phyloP scores from a whole-genome alignment of 106 monocot genomes.

The Iris macrosiphon region DNA sequence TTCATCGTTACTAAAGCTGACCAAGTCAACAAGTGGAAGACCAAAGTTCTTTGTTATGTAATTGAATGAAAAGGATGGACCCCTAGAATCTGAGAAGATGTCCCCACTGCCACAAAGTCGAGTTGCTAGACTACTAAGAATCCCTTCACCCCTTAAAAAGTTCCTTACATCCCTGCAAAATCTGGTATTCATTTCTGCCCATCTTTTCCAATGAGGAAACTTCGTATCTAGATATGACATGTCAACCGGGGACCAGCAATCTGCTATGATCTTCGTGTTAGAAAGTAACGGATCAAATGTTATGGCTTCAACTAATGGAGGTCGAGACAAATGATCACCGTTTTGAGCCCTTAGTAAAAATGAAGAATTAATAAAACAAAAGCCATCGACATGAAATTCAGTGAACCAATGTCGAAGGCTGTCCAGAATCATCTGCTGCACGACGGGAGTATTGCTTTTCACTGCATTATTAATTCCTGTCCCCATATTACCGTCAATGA shows the following conservation, averaged over 20 bases:
- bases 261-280: conserved; percentile 66
- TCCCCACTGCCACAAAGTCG: conserved; percentile 93
- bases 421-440: conserved; percentile 74
- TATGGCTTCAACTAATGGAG: conserved; percentile 71
- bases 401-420: conserved; percentile 71
- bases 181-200: conserved; percentile 73
- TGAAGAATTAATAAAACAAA: conserved; percentile 72
- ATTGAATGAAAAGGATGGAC: conserved; percentile 79
- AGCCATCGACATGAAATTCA: conserved; percentile 90
- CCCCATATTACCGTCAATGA: conserved; percentile 22
- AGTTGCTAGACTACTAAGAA: conserved; percentile 70
- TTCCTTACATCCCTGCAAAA: conserved; percentile 69
- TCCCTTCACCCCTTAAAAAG: conserved; percentile 71
- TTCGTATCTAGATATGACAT: conserved; percentile 32
- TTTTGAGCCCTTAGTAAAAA: conserved; percentile 29
- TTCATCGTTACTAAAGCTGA: conserved; percentile 52
- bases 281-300: conserved; percentile 82
- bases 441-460: conserved; percentile 51
- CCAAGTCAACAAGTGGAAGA: conserved; percentile 78
- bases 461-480: conserved; percentile 26
- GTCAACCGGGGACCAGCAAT: conserved; percentile 71
- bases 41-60: conserved; percentile 68
- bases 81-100: conserved; percentile 58
- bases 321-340: conserved; percentile 37
- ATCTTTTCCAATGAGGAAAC: conserved; percentile 93